Percentiles rank a stretch among this genome's conserved stretches.
Evolutionary conservation across 2,329 filamentous ascomycete genomes (phyloP).

Genomic region (Fusarium redolens): DNA sequence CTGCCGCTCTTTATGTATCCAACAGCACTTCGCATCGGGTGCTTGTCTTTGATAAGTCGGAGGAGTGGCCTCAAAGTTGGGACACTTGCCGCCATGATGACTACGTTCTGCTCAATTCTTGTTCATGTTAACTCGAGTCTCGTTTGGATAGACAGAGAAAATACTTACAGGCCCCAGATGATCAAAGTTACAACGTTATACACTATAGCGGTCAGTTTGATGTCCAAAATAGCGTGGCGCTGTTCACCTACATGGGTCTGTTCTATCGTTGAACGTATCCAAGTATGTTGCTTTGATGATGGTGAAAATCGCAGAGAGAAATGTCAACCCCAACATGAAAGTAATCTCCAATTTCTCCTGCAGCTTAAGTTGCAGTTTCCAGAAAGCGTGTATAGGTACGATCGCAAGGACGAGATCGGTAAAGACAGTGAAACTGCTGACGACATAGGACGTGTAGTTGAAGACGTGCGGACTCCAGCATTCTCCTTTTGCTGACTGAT

Average conservation of each 20-base stretch:
- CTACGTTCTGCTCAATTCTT: constrained; percentile 25
- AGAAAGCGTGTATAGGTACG: constrained; percentile 12
- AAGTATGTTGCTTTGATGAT: constrained; percentile 11
- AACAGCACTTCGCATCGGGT: background rate
- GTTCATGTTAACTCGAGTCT: background rate
- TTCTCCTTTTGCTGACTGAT: background rate
- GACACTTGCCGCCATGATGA: constrained; percentile 22
- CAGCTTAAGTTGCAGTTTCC: constrained; percentile 11
- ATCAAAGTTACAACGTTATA: constrained; percentile 14
- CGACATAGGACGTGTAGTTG: constrained; percentile 27
- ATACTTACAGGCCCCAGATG: constrained; percentile 19
- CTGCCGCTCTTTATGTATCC: background rate
- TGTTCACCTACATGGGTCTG: background rate
- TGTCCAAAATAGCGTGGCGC: too few relatives aligned
- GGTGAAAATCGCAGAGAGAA: constrained; percentile 17
- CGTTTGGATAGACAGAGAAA: background rate
- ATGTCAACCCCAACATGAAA: constrained; percentile 19
- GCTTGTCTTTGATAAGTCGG: background rate
- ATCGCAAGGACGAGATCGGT: constrained; percentile 14
- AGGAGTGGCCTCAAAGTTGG: constrained; percentile 16
- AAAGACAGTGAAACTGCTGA: constrained; percentile 24
- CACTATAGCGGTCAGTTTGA: background rate
- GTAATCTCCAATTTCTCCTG: constrained; percentile 23
- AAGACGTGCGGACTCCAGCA: constrained; percentile 15
- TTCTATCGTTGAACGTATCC: background rate